Evolutionary conservation across 441 rosid species (phyloP).

Genomic region (Cnidoscolus chayamansa): DNA sequence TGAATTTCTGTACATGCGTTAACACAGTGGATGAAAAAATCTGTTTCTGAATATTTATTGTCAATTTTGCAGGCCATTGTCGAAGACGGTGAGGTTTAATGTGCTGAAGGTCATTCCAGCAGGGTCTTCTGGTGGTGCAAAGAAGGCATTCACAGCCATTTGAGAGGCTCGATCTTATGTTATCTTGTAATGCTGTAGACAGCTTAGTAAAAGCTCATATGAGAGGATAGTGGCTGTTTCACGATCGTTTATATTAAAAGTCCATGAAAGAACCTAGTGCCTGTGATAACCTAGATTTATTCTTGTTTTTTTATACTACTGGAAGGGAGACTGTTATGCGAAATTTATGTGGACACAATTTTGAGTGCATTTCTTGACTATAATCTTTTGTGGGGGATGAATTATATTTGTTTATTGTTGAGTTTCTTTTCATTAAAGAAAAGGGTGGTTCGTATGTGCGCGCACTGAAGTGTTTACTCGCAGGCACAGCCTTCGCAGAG

Average conservation of each 20-base stretch:
- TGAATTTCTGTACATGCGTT: too few species aligned
- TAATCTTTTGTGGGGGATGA: not conserved
- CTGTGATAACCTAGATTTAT: constrained; percentile 9
- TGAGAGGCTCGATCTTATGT: constrained; percentile 10
- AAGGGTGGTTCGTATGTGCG: too few species aligned
- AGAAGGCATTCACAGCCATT: constrained; percentile 37
- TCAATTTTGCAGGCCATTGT: constrained; percentile 48
- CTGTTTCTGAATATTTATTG: not conserved
- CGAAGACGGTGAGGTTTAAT: constrained; percentile 75
- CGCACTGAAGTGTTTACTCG: too few species aligned
- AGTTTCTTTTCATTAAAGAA: too few species aligned
- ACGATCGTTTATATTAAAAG: not conserved
- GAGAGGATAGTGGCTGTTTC: not conserved
- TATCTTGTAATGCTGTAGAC: constrained; percentile 3
- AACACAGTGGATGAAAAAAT: not conserved
- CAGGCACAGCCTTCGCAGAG: too few species aligned
- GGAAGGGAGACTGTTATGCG: not conserved
- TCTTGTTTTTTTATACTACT: constrained; percentile 7
- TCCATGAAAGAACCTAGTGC: constrained; percentile 2
- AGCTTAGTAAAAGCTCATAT: not conserved
- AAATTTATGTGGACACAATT: constrained; percentile 6
- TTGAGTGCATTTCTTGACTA: constrained; percentile 9
- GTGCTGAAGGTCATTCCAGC: constrained; percentile 75
- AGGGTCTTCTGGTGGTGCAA: constrained; percentile 62
- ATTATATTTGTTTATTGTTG: not conserved